Percentiles rank a stretch among this genome's conserved stretches.
Conservation (phyloP, 441 rosid species). For the Erodium trifolium region DNA sequence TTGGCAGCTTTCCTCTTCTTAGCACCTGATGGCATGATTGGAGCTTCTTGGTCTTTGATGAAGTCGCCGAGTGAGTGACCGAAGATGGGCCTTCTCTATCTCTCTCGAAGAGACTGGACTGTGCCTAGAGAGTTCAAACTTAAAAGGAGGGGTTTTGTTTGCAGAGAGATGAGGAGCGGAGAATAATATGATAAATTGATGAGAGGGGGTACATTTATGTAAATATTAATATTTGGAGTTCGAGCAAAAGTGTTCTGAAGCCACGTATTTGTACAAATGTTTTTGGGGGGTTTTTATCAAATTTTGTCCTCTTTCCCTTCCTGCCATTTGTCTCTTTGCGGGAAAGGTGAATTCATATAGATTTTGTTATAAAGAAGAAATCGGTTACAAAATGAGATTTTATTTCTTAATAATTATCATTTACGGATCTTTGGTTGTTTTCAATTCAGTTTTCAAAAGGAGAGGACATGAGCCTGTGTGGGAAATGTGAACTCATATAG, state of each 20-base stretch:
- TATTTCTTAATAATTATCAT: no score
- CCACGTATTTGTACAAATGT: background rate
- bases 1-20: constrained; percentile 84
- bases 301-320: background rate
- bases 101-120: constrained; percentile 1
- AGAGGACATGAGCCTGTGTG: no score
- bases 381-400: no score
- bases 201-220: background rate
- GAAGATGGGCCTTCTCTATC: constrained; percentile 1
- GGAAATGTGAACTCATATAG: no score
- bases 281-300: background rate
- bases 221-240: no score
- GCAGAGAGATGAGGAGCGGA: background rate
- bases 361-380: no score
- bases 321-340: no score
- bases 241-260: background rate
- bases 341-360: no score
- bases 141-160: background rate
- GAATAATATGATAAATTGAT: background rate
- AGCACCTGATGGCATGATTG: constrained; percentile 77
- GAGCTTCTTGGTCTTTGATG: constrained; percentile 2
- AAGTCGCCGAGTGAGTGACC: background rate
- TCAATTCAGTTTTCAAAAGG: no score
- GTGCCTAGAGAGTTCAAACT: background rate
- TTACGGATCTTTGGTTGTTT: no score